Evolutionary conservation across 2,329 filamentous ascomycete species (phyloP).

Genomic region (Rutstroemia sp.): DNA sequence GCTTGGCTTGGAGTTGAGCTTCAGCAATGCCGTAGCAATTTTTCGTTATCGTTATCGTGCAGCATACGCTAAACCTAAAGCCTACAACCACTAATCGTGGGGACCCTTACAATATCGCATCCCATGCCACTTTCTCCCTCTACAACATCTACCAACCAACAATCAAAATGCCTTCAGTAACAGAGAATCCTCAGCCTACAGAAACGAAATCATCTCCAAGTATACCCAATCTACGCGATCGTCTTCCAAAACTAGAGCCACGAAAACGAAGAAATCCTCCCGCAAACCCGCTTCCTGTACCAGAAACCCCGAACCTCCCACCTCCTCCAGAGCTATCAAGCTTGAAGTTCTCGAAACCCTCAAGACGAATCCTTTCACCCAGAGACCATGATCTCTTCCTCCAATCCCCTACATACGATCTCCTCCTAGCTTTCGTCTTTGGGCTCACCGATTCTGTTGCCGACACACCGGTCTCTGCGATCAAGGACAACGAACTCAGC

Average conservation of each 20-base stretch:
- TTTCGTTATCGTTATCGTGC: slow-evolving; percentile 8
- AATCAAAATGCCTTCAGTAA: slow-evolving; percentile 24
- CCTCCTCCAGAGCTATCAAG: slow-evolving; percentile 54
- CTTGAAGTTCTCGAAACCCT: slow-evolving; percentile 58
- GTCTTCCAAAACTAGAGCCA: slow-evolving; percentile 61
- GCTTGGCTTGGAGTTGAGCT: no score
- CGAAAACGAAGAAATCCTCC: slow-evolving; percentile 46
- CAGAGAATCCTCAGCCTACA: slow-evolving; percentile 6
- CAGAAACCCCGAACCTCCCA: slow-evolving; percentile 68
- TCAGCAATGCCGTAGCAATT: neutral
- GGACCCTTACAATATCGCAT: neutral
- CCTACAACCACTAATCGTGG: neutral
- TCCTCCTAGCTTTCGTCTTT: slow-evolving; percentile 82
- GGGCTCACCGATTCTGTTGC: slow-evolving; percentile 74
- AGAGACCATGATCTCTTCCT: slow-evolving; percentile 78
- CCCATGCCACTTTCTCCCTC: neutral
- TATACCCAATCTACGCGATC: slow-evolving; percentile 45
- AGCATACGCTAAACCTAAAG: slow-evolving; percentile 2
- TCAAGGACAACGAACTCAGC: slow-evolving; percentile 49
- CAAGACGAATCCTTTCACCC: slow-evolving; percentile 71
- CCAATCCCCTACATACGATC: slow-evolving; percentile 63
- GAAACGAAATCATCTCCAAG: slow-evolving; percentile 11
- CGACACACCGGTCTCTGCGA: slow-evolving; percentile 58
- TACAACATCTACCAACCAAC: slow-evolving; percentile 8
- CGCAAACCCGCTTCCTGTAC: slow-evolving; percentile 55